Conservation (phyloP, 352 stramenopile genomes). For the Phytopythium aichiense region DNA sequence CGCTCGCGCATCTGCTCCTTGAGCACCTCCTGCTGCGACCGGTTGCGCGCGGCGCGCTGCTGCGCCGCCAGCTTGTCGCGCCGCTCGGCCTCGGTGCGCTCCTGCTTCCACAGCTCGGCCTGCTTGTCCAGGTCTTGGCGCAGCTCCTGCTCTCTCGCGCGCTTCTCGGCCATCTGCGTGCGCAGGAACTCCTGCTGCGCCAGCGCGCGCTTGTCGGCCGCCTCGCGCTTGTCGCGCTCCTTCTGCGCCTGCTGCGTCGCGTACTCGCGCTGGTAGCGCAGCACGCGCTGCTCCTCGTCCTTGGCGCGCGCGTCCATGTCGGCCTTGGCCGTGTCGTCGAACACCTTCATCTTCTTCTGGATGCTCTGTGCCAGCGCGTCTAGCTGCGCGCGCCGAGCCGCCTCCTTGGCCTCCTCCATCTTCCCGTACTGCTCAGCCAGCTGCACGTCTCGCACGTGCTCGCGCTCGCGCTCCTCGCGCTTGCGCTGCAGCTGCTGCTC, state of each 20-base stretch:
- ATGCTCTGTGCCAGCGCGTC: slow-evolving; percentile 71
- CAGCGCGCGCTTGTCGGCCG: slow-evolving; percentile 43
- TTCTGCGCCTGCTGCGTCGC: slow-evolving; percentile 45
- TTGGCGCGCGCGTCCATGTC: slow-evolving; percentile 51
- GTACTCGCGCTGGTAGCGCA: slow-evolving; percentile 67
- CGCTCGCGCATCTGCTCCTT: slow-evolving; percentile 71
- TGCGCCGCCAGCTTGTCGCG: slow-evolving; percentile 43
- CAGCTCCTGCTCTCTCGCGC: slow-evolving; percentile 37
- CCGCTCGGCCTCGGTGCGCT: slow-evolving; percentile 54
- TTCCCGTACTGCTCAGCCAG: slow-evolving; percentile 64
- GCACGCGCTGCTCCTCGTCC: slow-evolving; percentile 65
- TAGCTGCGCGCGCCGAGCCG: slow-evolving; percentile 50
- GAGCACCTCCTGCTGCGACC: slow-evolving; percentile 58
- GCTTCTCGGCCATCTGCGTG: slow-evolving; percentile 70
- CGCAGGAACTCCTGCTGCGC: slow-evolving; percentile 53
- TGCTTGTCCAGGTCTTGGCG: slow-evolving; percentile 75
- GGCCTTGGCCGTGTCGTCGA: slow-evolving; percentile 71
- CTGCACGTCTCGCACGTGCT: slow-evolving; percentile 61
- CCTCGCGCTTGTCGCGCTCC: slow-evolving; percentile 43
- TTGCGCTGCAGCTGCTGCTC: slow-evolving; percentile 59
- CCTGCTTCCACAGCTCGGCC: slow-evolving; percentile 73
- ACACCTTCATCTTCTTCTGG: slow-evolving; percentile 84
- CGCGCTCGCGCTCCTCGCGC: slow-evolving; percentile 37
- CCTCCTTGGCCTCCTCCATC: slow-evolving; percentile 74
- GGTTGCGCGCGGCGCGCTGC: slow-evolving; percentile 47